These are phyloP conservation scores for Mortierella claussenii DNA, from an alignment of 192 early-diverging fungal species.

Conservation along the genomic window DNA sequence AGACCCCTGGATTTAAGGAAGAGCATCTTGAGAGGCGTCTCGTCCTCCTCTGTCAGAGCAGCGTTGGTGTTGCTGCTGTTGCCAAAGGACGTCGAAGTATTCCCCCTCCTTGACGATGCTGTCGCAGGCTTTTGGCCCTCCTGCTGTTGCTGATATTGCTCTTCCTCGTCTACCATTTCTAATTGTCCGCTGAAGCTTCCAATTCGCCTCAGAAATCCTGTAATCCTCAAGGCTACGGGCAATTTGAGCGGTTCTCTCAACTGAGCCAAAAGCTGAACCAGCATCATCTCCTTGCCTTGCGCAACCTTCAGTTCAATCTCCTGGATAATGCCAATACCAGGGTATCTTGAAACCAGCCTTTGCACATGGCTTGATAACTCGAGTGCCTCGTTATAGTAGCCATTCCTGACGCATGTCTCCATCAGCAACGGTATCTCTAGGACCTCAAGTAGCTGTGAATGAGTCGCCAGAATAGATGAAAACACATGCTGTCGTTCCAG, in stretches of 20 bases:
- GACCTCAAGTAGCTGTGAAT: slow-evolving; percentile 71
- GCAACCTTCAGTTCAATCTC: slow-evolving; percentile 72
- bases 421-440: slow-evolving; percentile 84
- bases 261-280: slow-evolving; percentile 73
- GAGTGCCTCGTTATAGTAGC: slow-evolving; percentile 87
- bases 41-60: slow-evolving; percentile 44
- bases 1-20: slow-evolving; percentile 78
- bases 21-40: slow-evolving; percentile 75
- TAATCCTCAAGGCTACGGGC: slow-evolving; percentile 78
- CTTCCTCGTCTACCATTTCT: slow-evolving; percentile 29
- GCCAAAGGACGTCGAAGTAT: background rate
- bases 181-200: slow-evolving; percentile 60
- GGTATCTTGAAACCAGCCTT: slow-evolving; percentile 65
- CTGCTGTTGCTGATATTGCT: too few species aligned
- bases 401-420: slow-evolving; percentile 84
- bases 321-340: slow-evolving; percentile 64
- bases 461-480: slow-evolving; percentile 62
- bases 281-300: slow-evolving; percentile 70
- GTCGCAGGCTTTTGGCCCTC: background rate
- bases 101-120: background rate
- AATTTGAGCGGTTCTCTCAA: slow-evolving; percentile 79
- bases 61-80: too few species aligned
- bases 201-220: slow-evolving; percentile 82
- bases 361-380: slow-evolving; percentile 78
- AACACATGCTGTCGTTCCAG: slow-evolving; percentile 54